Evolutionary conservation across 2,329 filamentous ascomycete genomes (phyloP).

Genomic region (Pseudogymnoascus sp.): DNA sequence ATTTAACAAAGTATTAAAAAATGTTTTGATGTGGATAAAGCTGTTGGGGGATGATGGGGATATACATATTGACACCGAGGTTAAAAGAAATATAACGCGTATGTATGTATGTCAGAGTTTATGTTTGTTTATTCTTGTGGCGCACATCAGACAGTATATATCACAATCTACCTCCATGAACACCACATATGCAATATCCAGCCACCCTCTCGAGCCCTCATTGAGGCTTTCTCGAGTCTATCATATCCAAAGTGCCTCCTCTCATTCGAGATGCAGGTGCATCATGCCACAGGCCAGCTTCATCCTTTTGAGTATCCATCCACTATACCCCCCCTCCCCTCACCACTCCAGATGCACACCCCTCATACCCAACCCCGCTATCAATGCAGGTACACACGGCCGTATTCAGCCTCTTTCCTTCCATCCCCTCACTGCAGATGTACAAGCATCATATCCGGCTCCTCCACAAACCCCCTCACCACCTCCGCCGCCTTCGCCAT

Average conservation of each 20-base stretch:
- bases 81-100: background rate
- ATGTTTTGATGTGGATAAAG: background rate
- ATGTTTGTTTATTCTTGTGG: background rate
- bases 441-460: constrained; percentile 80
- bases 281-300: background rate
- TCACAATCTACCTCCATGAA: background rate
- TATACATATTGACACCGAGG: too few species aligned
- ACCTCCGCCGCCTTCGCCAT: constrained; percentile 84
- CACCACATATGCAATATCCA: background rate
- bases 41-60: background rate
- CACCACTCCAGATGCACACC: background rate
- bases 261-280: background rate
- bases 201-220: background rate
- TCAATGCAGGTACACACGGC: background rate
- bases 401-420: background rate
- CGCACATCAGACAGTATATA: background rate
- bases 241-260: background rate
- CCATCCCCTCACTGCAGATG: constrained; percentile 59
- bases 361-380: background rate
- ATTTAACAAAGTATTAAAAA: background rate
- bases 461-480: constrained; percentile 70
- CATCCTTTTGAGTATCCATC: background rate
- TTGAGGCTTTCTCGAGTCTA: background rate
- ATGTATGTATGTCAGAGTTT: background rate
- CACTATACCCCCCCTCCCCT: background rate